Evolutionary conservation across 208 protist species (phyloP).

Genomic region (Leishmania arabica): DNA sequence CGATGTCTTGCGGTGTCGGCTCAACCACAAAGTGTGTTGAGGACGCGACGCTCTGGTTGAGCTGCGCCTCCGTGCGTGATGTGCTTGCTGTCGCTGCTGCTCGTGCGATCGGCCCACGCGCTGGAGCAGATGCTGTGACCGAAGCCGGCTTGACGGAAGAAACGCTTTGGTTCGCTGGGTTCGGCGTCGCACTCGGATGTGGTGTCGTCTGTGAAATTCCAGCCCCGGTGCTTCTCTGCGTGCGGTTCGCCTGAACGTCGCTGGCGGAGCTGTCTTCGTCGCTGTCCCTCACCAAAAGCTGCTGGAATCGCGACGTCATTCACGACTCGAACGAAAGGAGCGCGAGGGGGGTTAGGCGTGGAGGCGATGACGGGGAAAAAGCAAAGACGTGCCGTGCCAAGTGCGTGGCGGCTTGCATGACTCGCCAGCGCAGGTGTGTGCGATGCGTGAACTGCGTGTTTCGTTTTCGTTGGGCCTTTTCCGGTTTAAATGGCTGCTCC

Average conservation of each 20-base stretch:
- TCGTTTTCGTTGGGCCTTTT: background rate
- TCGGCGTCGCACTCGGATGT: conserved; percentile 17
- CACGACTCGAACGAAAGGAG: background rate
- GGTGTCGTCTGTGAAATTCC: conserved; percentile 34
- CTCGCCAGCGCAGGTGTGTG: background rate
- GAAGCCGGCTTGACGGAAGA: background rate
- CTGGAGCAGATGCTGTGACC: background rate
- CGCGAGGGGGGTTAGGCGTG: too few species aligned
- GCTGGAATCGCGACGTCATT: conserved; percentile 40
- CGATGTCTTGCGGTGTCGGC: background rate
- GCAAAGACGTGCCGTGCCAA: background rate
- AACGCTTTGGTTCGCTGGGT: background rate
- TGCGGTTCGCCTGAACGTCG: conserved; percentile 19
- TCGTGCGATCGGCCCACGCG: background rate
- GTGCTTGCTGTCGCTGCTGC: background rate
- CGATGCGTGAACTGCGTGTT: background rate
- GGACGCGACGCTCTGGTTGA: conserved; percentile 17
- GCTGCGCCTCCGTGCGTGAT: conserved; percentile 3
- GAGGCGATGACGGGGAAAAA: background rate
- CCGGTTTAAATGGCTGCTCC: background rate
- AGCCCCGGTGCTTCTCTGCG: conserved; percentile 13
- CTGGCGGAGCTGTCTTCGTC: conserved; percentile 49
- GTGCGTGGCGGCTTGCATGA: background rate
- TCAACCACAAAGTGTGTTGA: background rate
- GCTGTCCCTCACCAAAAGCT: conserved; percentile 56